A percentile compares a stretch with the other conserved stretches of the same genome.
Conservation (phyloP, 495 filamentous ascomycete species). For the Annulohypoxylon nitens region DNA sequence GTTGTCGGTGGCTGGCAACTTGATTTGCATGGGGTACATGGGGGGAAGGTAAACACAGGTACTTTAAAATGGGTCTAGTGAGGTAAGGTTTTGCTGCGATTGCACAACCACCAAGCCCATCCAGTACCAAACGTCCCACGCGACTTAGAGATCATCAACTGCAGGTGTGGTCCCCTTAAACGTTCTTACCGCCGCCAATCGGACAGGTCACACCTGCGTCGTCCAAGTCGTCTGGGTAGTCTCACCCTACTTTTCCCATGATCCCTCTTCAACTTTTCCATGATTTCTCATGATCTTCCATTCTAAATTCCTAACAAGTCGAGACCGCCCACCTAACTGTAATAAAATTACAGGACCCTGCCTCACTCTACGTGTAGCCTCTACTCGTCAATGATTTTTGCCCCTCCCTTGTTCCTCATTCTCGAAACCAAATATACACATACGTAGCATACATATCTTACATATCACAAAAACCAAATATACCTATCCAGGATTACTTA, state of each 20-base stretch:
- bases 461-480: not conserved
- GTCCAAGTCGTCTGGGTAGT: conserved; percentile 26
- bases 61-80: conserved; percentile 9
- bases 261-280: conserved; percentile 2
- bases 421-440: conserved; percentile 36
- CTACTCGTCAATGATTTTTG: conserved; percentile 33
- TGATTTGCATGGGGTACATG: not conserved
- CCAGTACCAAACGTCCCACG: conserved; percentile 37
- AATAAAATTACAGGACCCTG: conserved; percentile 33
- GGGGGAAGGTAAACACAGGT: not conserved
- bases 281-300: conserved; percentile 10
- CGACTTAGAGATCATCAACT: conserved; percentile 46
- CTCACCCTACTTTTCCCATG: conserved; percentile 25
- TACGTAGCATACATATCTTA: conserved; percentile 24
- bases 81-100: conserved; percentile 31
- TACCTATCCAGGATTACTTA: no score
- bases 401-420: conserved; percentile 38
- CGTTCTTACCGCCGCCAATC: conserved; percentile 41
- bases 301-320: conserved; percentile 27
- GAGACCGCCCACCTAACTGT: conserved; percentile 33
- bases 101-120: conserved; percentile 31
- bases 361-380: conserved; percentile 42
- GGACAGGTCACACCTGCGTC: conserved; percentile 42
- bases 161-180: conserved; percentile 33
- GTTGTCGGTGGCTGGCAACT: conserved; percentile 26